These are phyloP conservation scores for Phytophthora pistaciae DNA, from an alignment of 352 stramenopile genomes.

Conservation along the genomic window DNA sequence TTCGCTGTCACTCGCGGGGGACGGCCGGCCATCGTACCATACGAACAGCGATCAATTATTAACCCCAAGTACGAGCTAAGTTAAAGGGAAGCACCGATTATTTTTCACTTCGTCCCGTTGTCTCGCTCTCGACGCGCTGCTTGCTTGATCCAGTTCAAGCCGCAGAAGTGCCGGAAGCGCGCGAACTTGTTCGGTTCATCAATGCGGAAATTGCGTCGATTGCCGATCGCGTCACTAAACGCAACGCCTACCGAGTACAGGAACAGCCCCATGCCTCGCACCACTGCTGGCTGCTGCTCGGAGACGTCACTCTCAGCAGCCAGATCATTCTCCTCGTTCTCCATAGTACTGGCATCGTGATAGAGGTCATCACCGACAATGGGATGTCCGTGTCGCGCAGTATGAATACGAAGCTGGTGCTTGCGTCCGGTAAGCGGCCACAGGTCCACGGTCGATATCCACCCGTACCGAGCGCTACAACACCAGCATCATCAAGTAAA, in stretches of 20 bases:
- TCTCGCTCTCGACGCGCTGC: conserved; percentile 7
- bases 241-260: conserved; percentile 52
- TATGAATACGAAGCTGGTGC: conserved; percentile 79
- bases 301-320: neutral
- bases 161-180: conserved; percentile 69
- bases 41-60: conserved; percentile 44
- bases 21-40: conserved; percentile 36
- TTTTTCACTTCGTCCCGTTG: conserved; percentile 1
- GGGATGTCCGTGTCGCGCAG: conserved; percentile 59
- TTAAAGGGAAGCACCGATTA: conserved; percentile 21
- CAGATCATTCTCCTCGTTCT: neutral
- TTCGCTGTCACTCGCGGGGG: conserved; percentile 23
- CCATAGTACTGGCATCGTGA: conserved; percentile 27
- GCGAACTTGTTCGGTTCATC: conserved; percentile 68
- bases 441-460: conserved; percentile 71
- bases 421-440: conserved; percentile 75
- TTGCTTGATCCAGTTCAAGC: conserved; percentile 50
- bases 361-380: conserved; percentile 79
- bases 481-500: conserved; percentile 6
- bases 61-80: conserved; percentile 20
- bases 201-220: conserved; percentile 57
- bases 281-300: conserved; percentile 32
- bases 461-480: conserved; percentile 55
- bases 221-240: conserved; percentile 46
- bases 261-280: conserved; percentile 62